Percentiles rank a stretch among this genome's conserved stretches.
These are phyloP conservation scores for Skeletonema costatum DNA, from an alignment of 108 stramenopile species.

Conservation along the genomic window DNA sequence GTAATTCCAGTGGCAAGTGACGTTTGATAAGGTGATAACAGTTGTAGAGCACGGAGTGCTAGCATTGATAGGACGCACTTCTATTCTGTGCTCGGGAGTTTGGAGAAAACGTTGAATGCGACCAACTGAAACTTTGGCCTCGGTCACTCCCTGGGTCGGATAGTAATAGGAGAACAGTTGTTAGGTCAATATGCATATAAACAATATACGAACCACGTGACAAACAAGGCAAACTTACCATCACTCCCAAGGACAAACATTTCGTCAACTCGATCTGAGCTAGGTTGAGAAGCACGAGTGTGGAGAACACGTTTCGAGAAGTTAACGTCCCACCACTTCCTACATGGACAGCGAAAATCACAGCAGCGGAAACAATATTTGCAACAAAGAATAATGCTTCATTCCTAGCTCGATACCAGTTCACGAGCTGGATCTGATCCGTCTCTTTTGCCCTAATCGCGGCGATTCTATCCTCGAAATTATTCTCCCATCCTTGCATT, in stretches of 20 bases:
- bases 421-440: slow-evolving; percentile 67
- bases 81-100: slow-evolving; percentile 32
- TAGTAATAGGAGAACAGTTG: background rate
- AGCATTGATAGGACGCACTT: background rate
- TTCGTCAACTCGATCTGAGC: background rate
- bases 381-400: slow-evolving; percentile 79
- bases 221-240: background rate
- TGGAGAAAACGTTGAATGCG: slow-evolving; percentile 64
- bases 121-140: slow-evolving; percentile 10
- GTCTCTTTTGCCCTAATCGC: slow-evolving; percentile 67
- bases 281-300: slow-evolving; percentile 23
- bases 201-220: background rate
- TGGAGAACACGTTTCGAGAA: slow-evolving; percentile 57
- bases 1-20: slow-evolving; percentile 14
- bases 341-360: slow-evolving; percentile 53
- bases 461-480: slow-evolving; percentile 70
- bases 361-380: slow-evolving; percentile 49
- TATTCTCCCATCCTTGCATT: slow-evolving; percentile 77
- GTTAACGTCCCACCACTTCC: slow-evolving; percentile 51
- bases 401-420: slow-evolving; percentile 69
- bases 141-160: background rate
- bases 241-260: background rate
- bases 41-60: background rate
- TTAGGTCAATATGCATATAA: background rate
- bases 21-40: background rate